Evolutionary conservation across 2,329 filamentous ascomycete species (phyloP).

Genomic region (Cladosporium cucumerinum): DNA sequence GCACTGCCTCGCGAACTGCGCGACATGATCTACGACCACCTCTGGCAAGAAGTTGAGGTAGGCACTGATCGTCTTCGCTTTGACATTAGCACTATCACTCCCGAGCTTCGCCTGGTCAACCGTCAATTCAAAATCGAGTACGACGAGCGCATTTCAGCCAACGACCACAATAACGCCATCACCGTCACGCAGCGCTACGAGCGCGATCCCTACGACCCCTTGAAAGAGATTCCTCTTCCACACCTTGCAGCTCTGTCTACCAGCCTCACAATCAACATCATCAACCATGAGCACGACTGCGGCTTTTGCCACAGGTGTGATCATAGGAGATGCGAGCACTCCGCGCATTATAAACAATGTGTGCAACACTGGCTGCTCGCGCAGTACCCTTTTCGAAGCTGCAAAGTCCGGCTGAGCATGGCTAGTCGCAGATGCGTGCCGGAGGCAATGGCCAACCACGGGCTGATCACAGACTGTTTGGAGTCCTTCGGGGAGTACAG

Average conservation of each 20-base stretch:
- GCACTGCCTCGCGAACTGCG: conserved; percentile 17
- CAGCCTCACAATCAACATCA: background rate
- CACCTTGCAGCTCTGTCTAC: background rate
- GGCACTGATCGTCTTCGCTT: background rate
- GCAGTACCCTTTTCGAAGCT: background rate
- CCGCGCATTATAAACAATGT: background rate
- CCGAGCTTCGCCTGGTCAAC: background rate
- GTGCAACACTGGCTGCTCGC: background rate
- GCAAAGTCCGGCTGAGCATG: background rate
- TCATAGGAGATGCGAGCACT: background rate
- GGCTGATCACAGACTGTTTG: background rate
- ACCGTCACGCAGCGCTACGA: background rate
- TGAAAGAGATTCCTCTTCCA: background rate
- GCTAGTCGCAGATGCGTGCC: background rate
- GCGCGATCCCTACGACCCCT: background rate
- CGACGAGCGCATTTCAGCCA: background rate
- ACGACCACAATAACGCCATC: background rate
- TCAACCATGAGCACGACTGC: background rate
- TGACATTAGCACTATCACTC: background rate
- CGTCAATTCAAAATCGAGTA: background rate
- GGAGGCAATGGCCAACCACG: background rate
- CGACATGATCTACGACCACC: conserved; percentile 18
- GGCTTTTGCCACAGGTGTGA: background rate
- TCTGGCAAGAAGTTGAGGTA: background rate
- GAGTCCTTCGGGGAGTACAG: background rate